Conservation (phyloP, 371 early-diverging fungal species). For the Mucor saturninus region DNA sequence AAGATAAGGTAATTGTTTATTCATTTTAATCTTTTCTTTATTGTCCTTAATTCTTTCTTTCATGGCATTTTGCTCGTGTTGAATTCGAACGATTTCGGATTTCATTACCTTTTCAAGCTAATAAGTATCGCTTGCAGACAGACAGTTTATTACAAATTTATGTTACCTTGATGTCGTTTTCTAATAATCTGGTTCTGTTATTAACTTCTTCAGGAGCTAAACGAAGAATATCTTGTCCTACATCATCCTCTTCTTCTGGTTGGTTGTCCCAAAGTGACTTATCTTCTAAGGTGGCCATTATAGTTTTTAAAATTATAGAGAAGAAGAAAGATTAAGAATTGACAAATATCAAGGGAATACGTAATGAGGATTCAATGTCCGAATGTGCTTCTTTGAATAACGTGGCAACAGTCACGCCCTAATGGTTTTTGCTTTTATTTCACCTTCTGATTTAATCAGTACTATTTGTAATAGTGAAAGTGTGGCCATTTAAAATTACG, state of each 20-base stretch:
- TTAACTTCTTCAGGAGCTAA: conserved; percentile 89
- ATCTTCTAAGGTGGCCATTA: conserved; percentile 71
- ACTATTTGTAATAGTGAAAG: background rate
- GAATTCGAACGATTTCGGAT: conserved; percentile 84
- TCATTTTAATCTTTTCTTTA: conserved; percentile 98
- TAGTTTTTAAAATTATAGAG: background rate
- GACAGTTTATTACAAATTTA: background rate
- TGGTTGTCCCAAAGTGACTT: conserved; percentile 69
- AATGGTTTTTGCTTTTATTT: background rate
- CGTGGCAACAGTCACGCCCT: too few species aligned
- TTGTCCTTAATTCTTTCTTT: conserved; percentile 98
- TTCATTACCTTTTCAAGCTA: conserved; percentile 75
- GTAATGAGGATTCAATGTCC: conserved; percentile 3
- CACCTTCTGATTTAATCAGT: too few species aligned
- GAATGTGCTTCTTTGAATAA: background rate
- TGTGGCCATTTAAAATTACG: too few species aligned
- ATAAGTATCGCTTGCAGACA: background rate
- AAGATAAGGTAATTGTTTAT: conserved; percentile 98
- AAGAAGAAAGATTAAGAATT: conserved; percentile 4
- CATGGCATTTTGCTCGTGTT: conserved; percentile 90
- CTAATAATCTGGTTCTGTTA: conserved; percentile 91
- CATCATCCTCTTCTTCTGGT: conserved; percentile 66
- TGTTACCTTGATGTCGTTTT: conserved; percentile 94
- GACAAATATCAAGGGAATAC: conserved; percentile 1
- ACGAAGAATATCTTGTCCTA: conserved; percentile 91